Evolutionary conservation across 805 yeast species (phyloP), one percentile per base, ranked within the genome.

Genomic region (Starmerella potacharoeniae): DNA sequence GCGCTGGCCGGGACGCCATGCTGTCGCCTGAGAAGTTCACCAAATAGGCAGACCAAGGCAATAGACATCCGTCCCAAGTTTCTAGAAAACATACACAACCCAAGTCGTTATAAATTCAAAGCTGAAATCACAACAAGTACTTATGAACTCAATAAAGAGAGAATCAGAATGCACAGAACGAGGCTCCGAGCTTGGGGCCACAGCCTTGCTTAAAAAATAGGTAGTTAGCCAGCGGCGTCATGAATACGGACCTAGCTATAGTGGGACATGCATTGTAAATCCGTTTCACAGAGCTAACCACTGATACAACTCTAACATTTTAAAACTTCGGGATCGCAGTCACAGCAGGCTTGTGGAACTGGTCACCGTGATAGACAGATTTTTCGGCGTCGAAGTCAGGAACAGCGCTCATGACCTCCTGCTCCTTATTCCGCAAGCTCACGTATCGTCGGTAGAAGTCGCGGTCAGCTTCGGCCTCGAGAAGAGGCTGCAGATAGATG

Each of bases 1-100:
- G 98, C 60, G 97, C 98, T 60, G 95, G 88, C 53, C 86, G 97
- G 75, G 95, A 85, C 55, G 82, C 90, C 39, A 90, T 89, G 96
- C 77, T 89, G 64, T 81, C 80, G 22, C 58, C 58, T 28, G 14
- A 48, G 30, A 11, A 17, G 30, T 29, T 17, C 13, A 37, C 56
- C 4, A 49, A 13, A 11, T 16, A 52, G 46, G 13, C 22, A 36
- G 16, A 14, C 16, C 16, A 10, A 36, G 39, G 11, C 8, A 22
- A 39, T 35, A 34, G 7, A 16, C 10, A 11, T 14, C 16, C 30
- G 22, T 51, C 31, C 17, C 40, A 34, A 53, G 22, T 22, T 3
- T 22, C 22, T 22, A 22, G 3, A 22, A 22, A 22, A 22, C 2
- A 22, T 22, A 22, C 22, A 22, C 22, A 22, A 22, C 22, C 22